phyloP scores from a whole-genome alignment of 768 basidiomycete genomes.

The Lactifluus pinguis region DNA sequence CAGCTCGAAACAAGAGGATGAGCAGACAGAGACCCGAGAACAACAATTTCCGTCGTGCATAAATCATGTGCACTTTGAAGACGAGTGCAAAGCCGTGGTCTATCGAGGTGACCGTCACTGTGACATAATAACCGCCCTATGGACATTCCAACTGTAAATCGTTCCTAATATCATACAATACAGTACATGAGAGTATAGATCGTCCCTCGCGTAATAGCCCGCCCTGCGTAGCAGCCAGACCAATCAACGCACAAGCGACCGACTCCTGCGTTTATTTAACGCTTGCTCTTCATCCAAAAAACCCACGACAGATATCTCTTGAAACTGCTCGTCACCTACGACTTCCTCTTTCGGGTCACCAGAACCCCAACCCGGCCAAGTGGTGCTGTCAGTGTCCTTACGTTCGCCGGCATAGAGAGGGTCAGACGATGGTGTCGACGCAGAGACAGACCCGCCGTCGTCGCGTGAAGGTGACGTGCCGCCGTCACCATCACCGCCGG shows the following conservation, averaged over 20 bases:
- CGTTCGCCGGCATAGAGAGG: slow-evolving; percentile 22
- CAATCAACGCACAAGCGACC: neutral
- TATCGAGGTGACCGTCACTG: too few relatives aligned
- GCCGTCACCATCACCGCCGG: slow-evolving; percentile 6
- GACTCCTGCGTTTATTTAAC: slow-evolving; percentile 15
- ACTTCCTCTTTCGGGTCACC: slow-evolving; percentile 27
- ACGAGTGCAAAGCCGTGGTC: neutral
- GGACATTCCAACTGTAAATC: neutral
- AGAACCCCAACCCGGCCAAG: slow-evolving; percentile 27
- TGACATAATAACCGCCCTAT: neutral
- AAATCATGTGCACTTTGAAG: neutral
- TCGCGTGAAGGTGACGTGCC: slow-evolving; percentile 21
- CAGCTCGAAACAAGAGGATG: neutral
- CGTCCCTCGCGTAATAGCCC: neutral
- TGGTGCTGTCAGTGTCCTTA: slow-evolving; percentile 15
- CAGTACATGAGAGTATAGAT: neutral
- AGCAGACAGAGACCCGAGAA: neutral
- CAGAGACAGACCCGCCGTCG: slow-evolving; percentile 26
- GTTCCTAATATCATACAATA: neutral
- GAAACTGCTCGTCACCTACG: slow-evolving; percentile 30
- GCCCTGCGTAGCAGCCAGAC: neutral
- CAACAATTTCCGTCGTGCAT: neutral
- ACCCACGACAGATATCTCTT: slow-evolving; percentile 29
- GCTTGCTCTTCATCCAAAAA: slow-evolving; percentile 30
- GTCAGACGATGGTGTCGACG: slow-evolving; percentile 35